Percentiles rank a stretch among this genome's conserved stretches.
Evolutionary conservation across 2,329 filamentous ascomycete genomes (phyloP).

Genomic region (Penicillium sp.): DNA sequence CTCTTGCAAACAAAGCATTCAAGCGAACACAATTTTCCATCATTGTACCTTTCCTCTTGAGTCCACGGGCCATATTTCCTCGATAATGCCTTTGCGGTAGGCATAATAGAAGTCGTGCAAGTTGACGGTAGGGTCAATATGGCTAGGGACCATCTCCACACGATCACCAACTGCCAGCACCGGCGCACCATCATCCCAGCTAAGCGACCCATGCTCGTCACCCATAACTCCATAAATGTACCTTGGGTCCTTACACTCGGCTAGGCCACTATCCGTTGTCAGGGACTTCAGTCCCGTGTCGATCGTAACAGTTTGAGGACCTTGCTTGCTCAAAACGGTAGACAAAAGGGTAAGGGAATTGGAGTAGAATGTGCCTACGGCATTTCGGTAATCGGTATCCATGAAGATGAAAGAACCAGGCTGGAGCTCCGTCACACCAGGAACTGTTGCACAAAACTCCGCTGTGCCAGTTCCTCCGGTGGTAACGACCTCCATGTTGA

Average conservation of each 20-base stretch:
- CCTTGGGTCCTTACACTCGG: conserved; percentile 48
- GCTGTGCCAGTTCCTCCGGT: conserved; percentile 55
- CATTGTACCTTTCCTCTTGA: conserved; percentile 54
- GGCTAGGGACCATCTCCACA: conserved; percentile 55
- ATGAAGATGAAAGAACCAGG: conserved; percentile 59
- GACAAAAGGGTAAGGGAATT: conserved; percentile 52
- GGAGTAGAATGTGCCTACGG: conserved; percentile 50
- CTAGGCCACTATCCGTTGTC: conserved; percentile 53
- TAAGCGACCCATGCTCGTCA: conserved; percentile 52
- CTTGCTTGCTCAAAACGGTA: conserved; percentile 52
- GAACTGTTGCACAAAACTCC: conserved; percentile 53
- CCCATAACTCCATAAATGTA: conserved; percentile 49
- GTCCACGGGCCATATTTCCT: conserved; percentile 55
- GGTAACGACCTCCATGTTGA: conserved; percentile 51
- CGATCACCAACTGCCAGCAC: conserved; percentile 47
- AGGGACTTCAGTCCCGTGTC: conserved; percentile 53
- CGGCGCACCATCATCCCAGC: conserved; percentile 45
- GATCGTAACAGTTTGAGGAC: conserved; percentile 47
- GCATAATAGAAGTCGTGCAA: conserved; percentile 54
- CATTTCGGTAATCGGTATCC: conserved; percentile 58
- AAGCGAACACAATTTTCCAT: background rate
- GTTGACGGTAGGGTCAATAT: conserved; percentile 57
- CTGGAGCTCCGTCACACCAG: conserved; percentile 55
- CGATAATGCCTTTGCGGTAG: conserved; percentile 48
- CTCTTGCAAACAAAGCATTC: background rate